Conservation (phyloP, 225 moss, liverwort and hornwort genomes). For the Pleurozium schreberi region DNA sequence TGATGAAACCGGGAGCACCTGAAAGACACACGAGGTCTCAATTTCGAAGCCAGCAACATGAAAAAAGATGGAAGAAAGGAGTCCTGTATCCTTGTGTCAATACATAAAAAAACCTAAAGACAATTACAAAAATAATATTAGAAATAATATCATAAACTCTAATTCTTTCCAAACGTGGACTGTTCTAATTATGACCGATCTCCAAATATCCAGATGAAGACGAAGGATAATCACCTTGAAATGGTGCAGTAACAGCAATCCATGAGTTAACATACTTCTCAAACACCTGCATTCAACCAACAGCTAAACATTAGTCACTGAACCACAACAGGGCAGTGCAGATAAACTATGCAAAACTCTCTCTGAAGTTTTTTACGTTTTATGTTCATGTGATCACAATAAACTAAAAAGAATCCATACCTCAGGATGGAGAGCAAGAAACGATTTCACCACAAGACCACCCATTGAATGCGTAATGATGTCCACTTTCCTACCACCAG, state of each 20-base stretch:
- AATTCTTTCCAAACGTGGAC: neutral
- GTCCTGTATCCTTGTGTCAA: neutral
- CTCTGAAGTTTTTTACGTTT: neutral
- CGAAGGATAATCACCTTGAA: slow-evolving; percentile 56
- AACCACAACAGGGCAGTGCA: neutral
- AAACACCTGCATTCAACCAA: slow-evolving; percentile 50
- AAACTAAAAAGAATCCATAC: slow-evolving; percentile 21
- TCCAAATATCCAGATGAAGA: neutral
- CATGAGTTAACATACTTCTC: slow-evolving; percentile 87
- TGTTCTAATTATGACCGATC: neutral
- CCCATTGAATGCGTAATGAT: slow-evolving; percentile 94
- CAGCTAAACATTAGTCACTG: neutral
- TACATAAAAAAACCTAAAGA: neutral
- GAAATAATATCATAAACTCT: neutral
- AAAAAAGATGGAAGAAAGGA: neutral
- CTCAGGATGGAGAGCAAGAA: slow-evolving; percentile 69
- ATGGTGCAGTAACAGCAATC: slow-evolving; percentile 90
- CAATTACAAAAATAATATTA: neutral
- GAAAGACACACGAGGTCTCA: slow-evolving; percentile 1
- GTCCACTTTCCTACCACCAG: slow-evolving; percentile 85
- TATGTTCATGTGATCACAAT: neutral
- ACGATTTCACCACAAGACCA: slow-evolving; percentile 75
- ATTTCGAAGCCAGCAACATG: neutral
- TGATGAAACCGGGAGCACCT: slow-evolving; percentile 95
- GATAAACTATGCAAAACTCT: neutral